phyloP scores from a whole-genome alignment of 768 basidiomycete species.

The Rhizopogon sp. region DNA sequence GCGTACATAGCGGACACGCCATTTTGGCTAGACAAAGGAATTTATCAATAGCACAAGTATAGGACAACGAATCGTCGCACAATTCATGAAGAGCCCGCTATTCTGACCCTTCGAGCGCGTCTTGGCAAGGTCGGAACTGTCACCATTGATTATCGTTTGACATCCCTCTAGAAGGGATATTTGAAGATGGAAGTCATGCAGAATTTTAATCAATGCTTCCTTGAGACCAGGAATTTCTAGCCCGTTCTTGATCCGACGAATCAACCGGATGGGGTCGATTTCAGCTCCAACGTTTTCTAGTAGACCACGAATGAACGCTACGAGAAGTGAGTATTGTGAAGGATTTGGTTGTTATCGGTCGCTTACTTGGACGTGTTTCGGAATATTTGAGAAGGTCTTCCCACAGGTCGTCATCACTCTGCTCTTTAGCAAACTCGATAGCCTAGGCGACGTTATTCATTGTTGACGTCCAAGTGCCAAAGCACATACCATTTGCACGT shows the following conservation, averaged over 20 bases:
- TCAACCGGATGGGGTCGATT: slow-evolving; percentile 91
- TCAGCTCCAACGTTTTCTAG: slow-evolving; percentile 96
- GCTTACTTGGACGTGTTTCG: slow-evolving; percentile 82
- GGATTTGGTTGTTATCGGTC: not conserved
- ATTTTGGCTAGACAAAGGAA: slow-evolving; percentile 43
- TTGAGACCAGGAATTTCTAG: slow-evolving; percentile 95
- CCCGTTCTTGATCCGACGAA: slow-evolving; percentile 92
- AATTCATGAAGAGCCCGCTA: slow-evolving; percentile 69
- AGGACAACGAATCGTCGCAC: slow-evolving; percentile 41
- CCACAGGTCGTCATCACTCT: slow-evolving; percentile 96
- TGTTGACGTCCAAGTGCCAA: not conserved
- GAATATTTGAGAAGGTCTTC: slow-evolving; percentile 93
- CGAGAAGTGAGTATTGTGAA: not conserved
- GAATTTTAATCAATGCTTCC: slow-evolving; percentile 90
- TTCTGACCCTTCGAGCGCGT: slow-evolving; percentile 73
- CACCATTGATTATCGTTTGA: slow-evolving; percentile 79
- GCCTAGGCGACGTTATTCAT: slow-evolving; percentile 45
- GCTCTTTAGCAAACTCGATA: slow-evolving; percentile 97
- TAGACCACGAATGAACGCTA: slow-evolving; percentile 91
- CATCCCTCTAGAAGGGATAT: slow-evolving; percentile 92
- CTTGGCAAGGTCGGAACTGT: slow-evolving; percentile 68
- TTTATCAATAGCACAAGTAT: not conserved
- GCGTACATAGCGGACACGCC: slow-evolving; percentile 62
- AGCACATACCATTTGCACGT: slow-evolving; percentile 73
- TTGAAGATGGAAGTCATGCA: slow-evolving; percentile 94